A percentile compares a stretch with the other conserved stretches of the same genome.
Conservation (phyloP, 2,329 filamentous ascomycete genomes). For the Cladophialophora exuberans region DNA sequence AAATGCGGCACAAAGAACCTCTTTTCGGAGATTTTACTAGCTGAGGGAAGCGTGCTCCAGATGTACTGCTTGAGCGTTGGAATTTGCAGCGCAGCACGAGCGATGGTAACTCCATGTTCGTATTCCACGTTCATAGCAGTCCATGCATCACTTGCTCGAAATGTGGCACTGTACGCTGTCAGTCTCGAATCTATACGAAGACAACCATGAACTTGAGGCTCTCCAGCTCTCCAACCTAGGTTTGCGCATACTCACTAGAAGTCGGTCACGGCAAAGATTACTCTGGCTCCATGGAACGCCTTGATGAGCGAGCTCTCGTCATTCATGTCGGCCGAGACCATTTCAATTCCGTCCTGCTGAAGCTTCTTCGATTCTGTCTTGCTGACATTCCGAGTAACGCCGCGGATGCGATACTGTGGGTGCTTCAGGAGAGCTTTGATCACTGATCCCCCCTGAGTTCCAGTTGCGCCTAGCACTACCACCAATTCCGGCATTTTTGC, state of each 20-base stretch:
- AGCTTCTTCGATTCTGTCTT: slow-evolving; percentile 32
- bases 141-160: neutral
- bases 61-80: neutral
- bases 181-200: too few relatives aligned
- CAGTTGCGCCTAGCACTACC: slow-evolving; percentile 56
- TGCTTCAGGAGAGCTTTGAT: slow-evolving; percentile 31
- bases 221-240: too few relatives aligned
- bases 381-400: slow-evolving; percentile 37
- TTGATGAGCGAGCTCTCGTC: slow-evolving; percentile 34
- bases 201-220: too few relatives aligned
- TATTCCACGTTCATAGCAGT: slow-evolving; percentile 5
- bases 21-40: neutral
- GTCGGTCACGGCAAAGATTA: slow-evolving; percentile 60
- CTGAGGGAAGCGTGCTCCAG: neutral
- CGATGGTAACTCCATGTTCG: neutral
- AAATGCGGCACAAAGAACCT: neutral
- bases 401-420: slow-evolving; percentile 38
- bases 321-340: slow-evolving; percentile 38
- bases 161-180: neutral
- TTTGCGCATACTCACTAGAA: too few relatives aligned
- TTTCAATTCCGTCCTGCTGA: slow-evolving; percentile 33
- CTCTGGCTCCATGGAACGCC: slow-evolving; percentile 47
- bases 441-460: slow-evolving; percentile 50
- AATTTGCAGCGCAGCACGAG: neutral
- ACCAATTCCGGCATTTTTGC: slow-evolving; percentile 29